These are phyloP conservation scores for Metarhizium humberi DNA, from an alignment of 2,329 filamentous ascomycete genomes.

Conservation along the genomic window DNA sequence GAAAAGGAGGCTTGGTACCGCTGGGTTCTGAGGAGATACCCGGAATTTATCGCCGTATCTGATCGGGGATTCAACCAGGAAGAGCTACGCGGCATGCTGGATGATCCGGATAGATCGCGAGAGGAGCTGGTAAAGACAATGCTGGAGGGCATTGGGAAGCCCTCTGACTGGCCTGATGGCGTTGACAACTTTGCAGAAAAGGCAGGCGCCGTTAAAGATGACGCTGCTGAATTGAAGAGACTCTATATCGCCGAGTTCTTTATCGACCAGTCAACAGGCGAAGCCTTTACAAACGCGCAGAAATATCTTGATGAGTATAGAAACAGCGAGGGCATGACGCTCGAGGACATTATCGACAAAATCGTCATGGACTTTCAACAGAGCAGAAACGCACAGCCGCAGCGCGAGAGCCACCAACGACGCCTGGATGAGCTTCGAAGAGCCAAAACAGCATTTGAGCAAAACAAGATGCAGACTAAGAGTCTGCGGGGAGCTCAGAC, in stretches of 20 bases:
- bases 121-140: conserved; percentile 27
- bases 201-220: conserved; percentile 20
- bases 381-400: conserved; percentile 19
- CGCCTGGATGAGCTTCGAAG: conserved; percentile 37
- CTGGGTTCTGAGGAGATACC: conserved; percentile 29
- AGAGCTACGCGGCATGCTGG: conserved; percentile 24
- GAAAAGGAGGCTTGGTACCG: conserved; percentile 47
- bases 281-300: conserved; percentile 21
- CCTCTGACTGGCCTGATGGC: conserved; percentile 20
- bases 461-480: conserved; percentile 29
- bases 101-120: conserved; percentile 26
- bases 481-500: conserved; percentile 21
- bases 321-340: conserved; percentile 14
- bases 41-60: conserved; percentile 26
- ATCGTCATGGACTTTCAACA: conserved; percentile 23
- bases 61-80: conserved; percentile 19
- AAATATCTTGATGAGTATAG: conserved; percentile 31
- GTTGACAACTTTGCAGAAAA: conserved; percentile 25
- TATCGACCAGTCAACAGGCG: conserved; percentile 23
- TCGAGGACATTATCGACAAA: conserved; percentile 25
- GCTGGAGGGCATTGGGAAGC: conserved; percentile 26
- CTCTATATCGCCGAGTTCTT: conserved; percentile 34
- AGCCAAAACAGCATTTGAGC: conserved; percentile 40
- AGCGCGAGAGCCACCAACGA: conserved; percentile 27
- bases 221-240: conserved; percentile 23